These are phyloP conservation scores for Planoprotostelium fungivorum DNA, from an alignment of 78 protist species.

Conservation along the genomic window DNA sequence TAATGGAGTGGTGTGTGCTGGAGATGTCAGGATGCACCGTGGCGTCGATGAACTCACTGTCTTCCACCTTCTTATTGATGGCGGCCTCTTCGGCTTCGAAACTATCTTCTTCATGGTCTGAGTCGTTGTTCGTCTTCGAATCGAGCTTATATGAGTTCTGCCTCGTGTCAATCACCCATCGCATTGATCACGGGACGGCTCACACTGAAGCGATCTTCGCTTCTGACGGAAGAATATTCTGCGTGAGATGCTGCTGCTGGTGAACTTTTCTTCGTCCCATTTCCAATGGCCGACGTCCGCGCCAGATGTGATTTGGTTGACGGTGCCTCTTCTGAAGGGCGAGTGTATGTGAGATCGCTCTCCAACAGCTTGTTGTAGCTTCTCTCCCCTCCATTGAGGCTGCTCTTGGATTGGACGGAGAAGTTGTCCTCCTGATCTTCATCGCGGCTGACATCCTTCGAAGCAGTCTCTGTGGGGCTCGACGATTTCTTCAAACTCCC, in stretches of 20 bases:
- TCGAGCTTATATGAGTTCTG: no score
- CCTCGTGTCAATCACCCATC: no score
- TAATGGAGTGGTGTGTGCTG: not conserved
- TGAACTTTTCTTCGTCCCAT: not conserved
- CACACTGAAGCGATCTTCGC: no score
- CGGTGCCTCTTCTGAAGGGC: not conserved
- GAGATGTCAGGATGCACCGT: not conserved
- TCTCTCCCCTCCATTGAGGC: not conserved
- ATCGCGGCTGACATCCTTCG: not conserved
- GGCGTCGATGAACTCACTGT: not conserved
- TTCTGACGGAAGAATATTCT: no score
- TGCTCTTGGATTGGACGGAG: not conserved
- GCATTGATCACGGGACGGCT: no score
- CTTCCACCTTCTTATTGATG: not conserved
- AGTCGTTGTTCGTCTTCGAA: no score
- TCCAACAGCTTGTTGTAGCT: not conserved
- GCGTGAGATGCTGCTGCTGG: no score
- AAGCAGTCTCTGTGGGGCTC: not conserved
- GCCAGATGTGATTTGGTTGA: not conserved
- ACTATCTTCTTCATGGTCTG: no score
- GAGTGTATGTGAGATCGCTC: not conserved
- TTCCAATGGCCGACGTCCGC: not conserved
- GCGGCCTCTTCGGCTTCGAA: not conserved
- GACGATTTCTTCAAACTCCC: no score
- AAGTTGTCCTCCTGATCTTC: not conserved